phyloP scores from a whole-genome alignment of 805 yeast species.

The Candida nanaspora region DNA sequence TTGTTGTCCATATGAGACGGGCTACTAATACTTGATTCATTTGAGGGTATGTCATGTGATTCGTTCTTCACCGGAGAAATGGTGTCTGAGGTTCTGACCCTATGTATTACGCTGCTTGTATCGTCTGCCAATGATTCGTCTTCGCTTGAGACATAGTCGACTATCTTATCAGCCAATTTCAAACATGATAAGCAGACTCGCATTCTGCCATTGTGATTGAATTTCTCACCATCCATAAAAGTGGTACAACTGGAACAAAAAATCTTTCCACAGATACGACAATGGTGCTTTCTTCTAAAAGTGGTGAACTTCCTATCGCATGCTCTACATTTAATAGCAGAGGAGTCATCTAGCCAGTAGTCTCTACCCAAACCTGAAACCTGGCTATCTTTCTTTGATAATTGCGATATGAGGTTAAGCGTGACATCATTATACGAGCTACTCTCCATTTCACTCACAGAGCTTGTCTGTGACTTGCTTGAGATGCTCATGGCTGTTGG shows the following conservation, averaged over 20 bases:
- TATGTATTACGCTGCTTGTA: constrained; percentile 17
- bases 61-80: constrained; percentile 2
- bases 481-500: background rate
- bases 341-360: constrained; percentile 95
- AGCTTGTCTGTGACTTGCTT: background rate
- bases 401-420: constrained; percentile 15
- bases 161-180: constrained; percentile 54
- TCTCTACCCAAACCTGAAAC: constrained; percentile 53
- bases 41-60: background rate
- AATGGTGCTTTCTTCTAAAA: constrained; percentile 88
- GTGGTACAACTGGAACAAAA: constrained; percentile 81
- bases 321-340: constrained; percentile 79
- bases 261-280: constrained; percentile 93
- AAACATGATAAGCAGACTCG: constrained; percentile 74
- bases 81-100: background rate
- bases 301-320: constrained; percentile 79
- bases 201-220: constrained; percentile 61
- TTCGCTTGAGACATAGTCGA: constrained; percentile 62
- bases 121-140: constrained; percentile 37
- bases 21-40: background rate
- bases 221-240: constrained; percentile 57
- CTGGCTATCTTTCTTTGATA: constrained; percentile 12
- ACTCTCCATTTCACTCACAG: background rate
- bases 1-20: background rate
- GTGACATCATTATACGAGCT: constrained; percentile 15